A percentile compares a stretch with the other conserved stretches of the same genome.
These are phyloP conservation scores for Ambrosiella cleistominuta DNA, from an alignment of 2,329 filamentous ascomycete genomes.

Conservation along the genomic window DNA sequence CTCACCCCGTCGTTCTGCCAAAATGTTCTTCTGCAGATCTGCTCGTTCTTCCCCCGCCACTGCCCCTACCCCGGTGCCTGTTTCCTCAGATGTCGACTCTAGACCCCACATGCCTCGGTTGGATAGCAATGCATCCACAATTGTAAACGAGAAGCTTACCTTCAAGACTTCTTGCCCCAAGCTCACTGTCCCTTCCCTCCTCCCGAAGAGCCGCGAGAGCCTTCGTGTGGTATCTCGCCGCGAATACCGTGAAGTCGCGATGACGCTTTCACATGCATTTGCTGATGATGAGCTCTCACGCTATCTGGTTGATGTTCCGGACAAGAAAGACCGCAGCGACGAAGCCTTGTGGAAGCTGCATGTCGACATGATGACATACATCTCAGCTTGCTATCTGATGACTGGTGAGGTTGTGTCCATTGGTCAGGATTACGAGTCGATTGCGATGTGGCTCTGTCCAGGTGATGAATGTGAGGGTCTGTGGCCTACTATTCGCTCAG, in stretches of 20 bases:
- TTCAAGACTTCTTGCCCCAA: constrained; percentile 32
- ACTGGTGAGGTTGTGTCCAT: constrained; percentile 58
- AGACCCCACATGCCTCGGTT: constrained; percentile 28
- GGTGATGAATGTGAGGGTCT: constrained; percentile 56
- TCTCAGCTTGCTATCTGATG: constrained; percentile 57
- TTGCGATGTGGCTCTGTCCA: constrained; percentile 68
- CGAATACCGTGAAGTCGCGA: constrained; percentile 49
- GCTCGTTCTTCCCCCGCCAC: neutral
- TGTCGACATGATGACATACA: constrained; percentile 58
- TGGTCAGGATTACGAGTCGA: constrained; percentile 58
- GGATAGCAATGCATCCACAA: constrained; percentile 17
- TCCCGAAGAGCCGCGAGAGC: constrained; percentile 27
- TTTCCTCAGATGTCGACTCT: neutral
- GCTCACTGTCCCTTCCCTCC: constrained; percentile 26
- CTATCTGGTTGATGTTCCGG: constrained; percentile 58
- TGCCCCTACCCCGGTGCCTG: neutral
- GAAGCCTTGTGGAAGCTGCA: constrained; percentile 62
- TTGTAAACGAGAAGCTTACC: constrained; percentile 16
- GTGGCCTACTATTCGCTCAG: constrained; percentile 53
- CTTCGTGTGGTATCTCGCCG: constrained; percentile 37
- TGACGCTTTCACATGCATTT: constrained; percentile 61
- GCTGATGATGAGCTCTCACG: constrained; percentile 53
- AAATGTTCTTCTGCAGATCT: constrained; percentile 2
- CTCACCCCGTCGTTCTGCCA: neutral
- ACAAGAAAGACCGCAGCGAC: constrained; percentile 42